These are phyloP conservation scores for Pneumocystis oryctolagi DNA, from an alignment of 1,139 yeast genomes.

Conservation along the genomic window DNA sequence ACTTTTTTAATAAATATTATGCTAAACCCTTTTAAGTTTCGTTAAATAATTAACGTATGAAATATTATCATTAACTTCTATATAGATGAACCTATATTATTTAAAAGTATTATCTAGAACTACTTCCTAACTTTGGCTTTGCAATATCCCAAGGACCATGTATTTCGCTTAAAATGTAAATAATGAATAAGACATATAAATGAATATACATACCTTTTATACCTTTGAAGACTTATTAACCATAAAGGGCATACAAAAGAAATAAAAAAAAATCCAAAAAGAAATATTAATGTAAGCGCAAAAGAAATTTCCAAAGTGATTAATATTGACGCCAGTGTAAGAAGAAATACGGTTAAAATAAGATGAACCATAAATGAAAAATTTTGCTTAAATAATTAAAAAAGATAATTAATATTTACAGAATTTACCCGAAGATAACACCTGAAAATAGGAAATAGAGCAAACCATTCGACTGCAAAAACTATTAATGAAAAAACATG, in stretches of 20 bases:
- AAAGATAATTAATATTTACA: not conserved
- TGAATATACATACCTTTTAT: conserved; percentile 38
- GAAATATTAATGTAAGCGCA: conserved; percentile 31
- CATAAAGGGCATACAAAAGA: conserved; percentile 53
- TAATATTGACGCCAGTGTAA: conserved; percentile 6
- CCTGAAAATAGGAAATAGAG: conserved; percentile 57
- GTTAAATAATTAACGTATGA: no score
- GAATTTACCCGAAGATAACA: conserved; percentile 31
- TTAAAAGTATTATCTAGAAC: not conserved
- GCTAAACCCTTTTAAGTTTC: no score
- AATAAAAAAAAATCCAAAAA: conserved; percentile 33
- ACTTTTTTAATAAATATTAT: no score
- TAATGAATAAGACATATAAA: not conserved
- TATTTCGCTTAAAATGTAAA: conserved; percentile 33
- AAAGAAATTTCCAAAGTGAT: conserved; percentile 7
- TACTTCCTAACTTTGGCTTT: conserved; percentile 32
- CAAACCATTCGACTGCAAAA: conserved; percentile 56
- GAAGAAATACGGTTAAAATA: conserved; percentile 6
- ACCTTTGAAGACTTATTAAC: conserved; percentile 56
- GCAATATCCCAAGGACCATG: conserved; percentile 96
- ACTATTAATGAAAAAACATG: conserved; percentile 72
- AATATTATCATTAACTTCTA: no score
- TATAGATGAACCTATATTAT: not conserved
- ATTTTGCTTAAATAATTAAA: not conserved
- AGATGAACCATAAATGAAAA: conserved; percentile 6